Evolutionary conservation across 345 rosid genomes (phyloP), one percentile per base, ranked within the genome.

Genomic region (Syzygium aromaticum): DNA sequence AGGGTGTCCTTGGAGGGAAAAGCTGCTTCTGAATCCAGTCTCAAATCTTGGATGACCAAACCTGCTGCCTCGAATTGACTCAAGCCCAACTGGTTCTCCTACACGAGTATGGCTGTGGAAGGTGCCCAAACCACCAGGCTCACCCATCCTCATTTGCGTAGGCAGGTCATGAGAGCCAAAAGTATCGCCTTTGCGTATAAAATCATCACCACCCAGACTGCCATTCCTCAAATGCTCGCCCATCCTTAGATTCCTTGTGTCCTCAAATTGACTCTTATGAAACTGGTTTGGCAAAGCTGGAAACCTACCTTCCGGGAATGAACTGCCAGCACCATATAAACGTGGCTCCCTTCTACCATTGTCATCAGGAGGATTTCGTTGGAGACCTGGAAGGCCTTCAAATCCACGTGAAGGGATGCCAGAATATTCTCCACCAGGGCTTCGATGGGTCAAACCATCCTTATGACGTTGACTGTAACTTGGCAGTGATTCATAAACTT

Each of bases 11-110:
- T 90, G 92, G 67, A 80, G 87, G 17, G 95, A 87, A 90, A 89
- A 91, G 91, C 86, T 91, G 90, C 96, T 93, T 77, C 96, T 92
- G 85, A 91, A 94, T 86, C 97, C 95, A 51, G 94, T 93, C 86
- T 94, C 96, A 91, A 89, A 91, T 49, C 88, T 92, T 23, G 89
- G 90, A 82, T 84, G 91, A 54, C 85, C 78, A 54, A 82, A 33
- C 86, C 88, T 87, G 82, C 40, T 57, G 33, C 87, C 86, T 84
- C 87, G 85, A 87, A 52, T 85, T 77, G 84, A 83, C 43, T 89
- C 89, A 88, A 77, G 87, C 51, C 40, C 82, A 27, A 56, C 57
- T 12, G 77, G 78, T 77, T 88, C 88, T 59, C 87, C 86, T 4
- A 38, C 27, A 77, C 40, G 87, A 54, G 73, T 51, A 61, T 51